Evolutionary conservation across 805 yeast genomes (phyloP), one percentile per base, ranked within the genome.

Genomic region (Suhomyces prunicola): DNA sequence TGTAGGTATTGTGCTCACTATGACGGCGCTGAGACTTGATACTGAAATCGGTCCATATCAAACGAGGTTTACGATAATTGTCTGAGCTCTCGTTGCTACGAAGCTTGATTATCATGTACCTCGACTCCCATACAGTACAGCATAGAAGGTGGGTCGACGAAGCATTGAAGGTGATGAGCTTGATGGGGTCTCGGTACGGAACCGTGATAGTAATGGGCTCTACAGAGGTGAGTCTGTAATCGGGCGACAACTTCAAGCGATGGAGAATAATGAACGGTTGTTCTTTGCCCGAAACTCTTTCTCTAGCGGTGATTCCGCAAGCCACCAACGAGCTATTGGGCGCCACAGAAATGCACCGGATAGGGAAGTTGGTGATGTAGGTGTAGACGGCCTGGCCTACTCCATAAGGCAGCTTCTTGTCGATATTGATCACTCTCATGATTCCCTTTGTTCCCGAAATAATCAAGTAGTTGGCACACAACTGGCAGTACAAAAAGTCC

Each of bases 111-210:
- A 88, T 84, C 64, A 93, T 74, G 65, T 90, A 88, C 45, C 97
- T 69, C 7, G 92, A 82, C 63, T 91, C 97, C 64, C 89, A 70
- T 1, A 82, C 82, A 0, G 94, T 88, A 17, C 93, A 83, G 60
- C 96, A 90, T 3, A 91, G 75, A 33, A 92, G 60, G 60, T 87
- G 87, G 3, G 81, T 71, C 0, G 90, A 88, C 51, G 87, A 86
- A 1, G 82, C 74, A 4, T 96, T 88, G 66, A 92, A 89, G 47
- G 83, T 81, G 8, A 92, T 68, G 2, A 87, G 76, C 57, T 86
- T 86, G 40, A 92, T 83, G 1, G 96, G 96, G 66, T 93, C 97
- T 29, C 89, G 71, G 67, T 90, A 90, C 0, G 97, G 97, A 48
- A 89, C 77, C 0, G 96, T 86, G 31, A 91, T 83, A 1, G 91